Base-by-base conservation (phyloP, 768 basidiomycete species). In the Boletus bicolor region DNA sequence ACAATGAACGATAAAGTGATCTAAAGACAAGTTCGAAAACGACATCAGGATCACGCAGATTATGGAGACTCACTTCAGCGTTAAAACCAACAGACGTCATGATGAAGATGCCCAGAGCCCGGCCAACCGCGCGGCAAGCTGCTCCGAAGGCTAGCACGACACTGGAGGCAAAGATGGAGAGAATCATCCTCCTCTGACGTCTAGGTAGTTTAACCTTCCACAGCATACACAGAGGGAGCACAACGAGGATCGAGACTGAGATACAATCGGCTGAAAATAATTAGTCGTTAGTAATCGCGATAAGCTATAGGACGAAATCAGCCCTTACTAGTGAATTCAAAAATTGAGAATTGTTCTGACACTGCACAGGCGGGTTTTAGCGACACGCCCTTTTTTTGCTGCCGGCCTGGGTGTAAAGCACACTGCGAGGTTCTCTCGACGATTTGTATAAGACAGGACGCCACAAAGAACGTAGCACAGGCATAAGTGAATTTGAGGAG, bases 191-290 rank as follows among this genome's bases (percentile, higher is more conserved):
- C 14, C 47, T 46, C 34, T 64, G 62, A 24, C 52, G 28, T 37
- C 9, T 51, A 0, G 62, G 62, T 15, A 64, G 48, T 39, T 52
- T 64, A 19, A 64, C 39, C 28, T 30, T 50, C 62, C 62, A 61
- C 14, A 64, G 56, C 44, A 64, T 47, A 15, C 53, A 46, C 2
- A 64, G 7, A 24, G 57, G 60, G 6, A 58, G 21, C n/a, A 26
- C 45, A 34, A 59, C 46, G 10, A 62, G 53, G 8, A 61, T 48
- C 7, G 21, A 12, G 42, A 52, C 53, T 5, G 57, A 14, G 10
- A 53, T 5, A 32, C 36, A 47, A 51, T 64, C 62, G 8, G 46
- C 60, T 62, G 45, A 17, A 39, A 9, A n/a, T 26, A 7, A 37
- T 8, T 9, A 56, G 37, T 53, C n/a, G 43, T 51, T 42, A 11